Base-by-base conservation (phyloP, 2,329 filamentous ascomycete species). In the Trichoderma sp. region DNA sequence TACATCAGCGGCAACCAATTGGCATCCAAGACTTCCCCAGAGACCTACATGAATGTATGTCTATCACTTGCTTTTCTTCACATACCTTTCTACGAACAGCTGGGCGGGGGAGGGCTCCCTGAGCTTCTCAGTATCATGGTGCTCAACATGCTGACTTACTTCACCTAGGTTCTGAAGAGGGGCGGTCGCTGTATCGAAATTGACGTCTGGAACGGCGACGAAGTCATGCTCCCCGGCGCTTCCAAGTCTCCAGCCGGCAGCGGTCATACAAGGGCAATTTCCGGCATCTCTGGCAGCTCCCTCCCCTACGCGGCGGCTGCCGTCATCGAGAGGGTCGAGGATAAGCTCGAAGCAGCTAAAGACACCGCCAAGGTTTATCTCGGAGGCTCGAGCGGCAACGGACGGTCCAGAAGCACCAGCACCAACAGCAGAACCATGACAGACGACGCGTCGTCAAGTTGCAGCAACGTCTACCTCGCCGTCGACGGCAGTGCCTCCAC, bases 151-250 rank as follows among this genome's bases (percentile, higher is more conserved):
- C 57, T 60, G 9, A 60, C 57, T 41, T 17, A 41, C 41, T 15
- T 58, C 30, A 41, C 41, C 44, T 48, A 91, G 84, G 89, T 90
- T 14, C 85, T 97, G 14, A 81, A 85, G 43, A 84, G 87, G 59
- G 91, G 91, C 55, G 96, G 93, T 73, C 88, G 93, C 67, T 97
- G 93, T 73, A 92, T 97, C 54, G 93, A 97, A 75, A 95, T 97
- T 63, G 94, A 97, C 73, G 92, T 97, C 3, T 97, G 93, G 91
- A 91, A 97, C 75, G 91, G 92, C 14, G 80, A 85, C 67, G 75
- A 80, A 19, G 76, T 75, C 50, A 73, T 76, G 3, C 14, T 56
- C 4, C 75, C 74, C 5, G 70, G 66, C 45, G 68, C 73, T 24
- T 76, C 78, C 30, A 80, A 76, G 54, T 77, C 79, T 0, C 75